Base-by-base conservation (phyloP, 495 filamentous ascomycete genomes). In the Niebla homalea region DNA sequence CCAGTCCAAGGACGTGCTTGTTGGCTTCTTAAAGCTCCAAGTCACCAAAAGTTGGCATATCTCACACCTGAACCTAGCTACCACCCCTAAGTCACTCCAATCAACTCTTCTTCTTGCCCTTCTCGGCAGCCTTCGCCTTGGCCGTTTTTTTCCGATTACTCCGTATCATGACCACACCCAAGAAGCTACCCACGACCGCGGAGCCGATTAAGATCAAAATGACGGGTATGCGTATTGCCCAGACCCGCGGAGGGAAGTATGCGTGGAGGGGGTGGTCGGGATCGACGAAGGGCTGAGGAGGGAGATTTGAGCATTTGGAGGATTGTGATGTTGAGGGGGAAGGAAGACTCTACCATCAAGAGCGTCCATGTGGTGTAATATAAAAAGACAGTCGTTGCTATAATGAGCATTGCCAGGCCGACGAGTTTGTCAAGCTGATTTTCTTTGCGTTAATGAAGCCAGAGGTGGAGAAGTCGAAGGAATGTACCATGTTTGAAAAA, bases 341-440 rank as follows among this genome's bases (percentile, higher is more conserved):
- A 20, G 10, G 15, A 15, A 49, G 7, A 52, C 58, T 61, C 52
- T 77, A 95, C 92, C 85, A 99, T 96, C 48, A 96, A 75, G 49
- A 99, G 72, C 4, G 92, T 97, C 92, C 92, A 99, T 60, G 94
- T 78, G 16, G 89, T 93, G 70, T 99, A 99, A 76, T 99, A 99
- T 54, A 94, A 80, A 68, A 99, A 99, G 70, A 99, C 87, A 65
- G 83, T 80, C 56, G 89, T 84, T 63, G 92, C 89, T 74, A 82
- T 80, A 74, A 94, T 79, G 68, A 99, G 86, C 92, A 99, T 99
- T 74, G 81, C 85, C 74, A 93, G 79, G 70, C 93, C 92, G 57
- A 94, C 83, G 61, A 95, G 77, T 78, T 84, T 87, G 73, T 94
- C 92, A 69, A 96, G 85, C 92, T 98, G 61, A 15, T 19, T n/a